Evolutionary conservation across 192 early-diverging fungal species (phyloP), one percentile per base, ranked within the genome.

Genomic region (Lobosporangium transversale): DNA sequence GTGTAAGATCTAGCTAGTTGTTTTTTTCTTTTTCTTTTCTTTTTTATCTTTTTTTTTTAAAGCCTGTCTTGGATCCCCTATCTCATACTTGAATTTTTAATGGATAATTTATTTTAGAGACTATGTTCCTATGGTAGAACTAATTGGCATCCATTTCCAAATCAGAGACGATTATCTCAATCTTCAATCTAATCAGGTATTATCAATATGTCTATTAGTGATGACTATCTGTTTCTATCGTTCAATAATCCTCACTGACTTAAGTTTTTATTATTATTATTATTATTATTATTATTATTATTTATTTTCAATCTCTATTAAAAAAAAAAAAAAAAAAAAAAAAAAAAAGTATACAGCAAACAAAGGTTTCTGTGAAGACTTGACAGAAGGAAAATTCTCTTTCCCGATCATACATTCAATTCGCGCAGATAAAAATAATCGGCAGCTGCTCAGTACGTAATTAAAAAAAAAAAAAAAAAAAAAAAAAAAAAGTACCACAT

Each of bases 331-430:
- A 24, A 48, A 32, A 23, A 62, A 37, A 4, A 12, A 26, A 20
- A 26, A 15, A n/a, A n/a, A n/a, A 27, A 68, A 94, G 87, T 99
- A 97, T 68, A 84, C 90, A 7, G 90, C 94, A 52, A 95, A 94
- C 78, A 99, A 99, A 80, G 98, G 98, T 26, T 99, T 93, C 75
- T 97, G 96, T 66, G 98, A 99, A 82, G 98, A 99, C 70, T 79
- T 99, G 45, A 97, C 95, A 0, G 98, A 99, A 84, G 98, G 98
- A 74, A 99, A 99, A 84, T 99, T 97, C 78, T 97, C 95, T 14
- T 99, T 93, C 79, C 93, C 94, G 17, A 88, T 98, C 61, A 92
- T 96, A 30, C 95, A 96, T 59, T 93, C 91, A 14, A 95, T 98
- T 49, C 83, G 86, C 8, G 52, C 78, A 6, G 80, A 87, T 47